phyloP scores from a whole-genome alignment of 768 basidiomycete genomes.

The Russula lepida region DNA sequence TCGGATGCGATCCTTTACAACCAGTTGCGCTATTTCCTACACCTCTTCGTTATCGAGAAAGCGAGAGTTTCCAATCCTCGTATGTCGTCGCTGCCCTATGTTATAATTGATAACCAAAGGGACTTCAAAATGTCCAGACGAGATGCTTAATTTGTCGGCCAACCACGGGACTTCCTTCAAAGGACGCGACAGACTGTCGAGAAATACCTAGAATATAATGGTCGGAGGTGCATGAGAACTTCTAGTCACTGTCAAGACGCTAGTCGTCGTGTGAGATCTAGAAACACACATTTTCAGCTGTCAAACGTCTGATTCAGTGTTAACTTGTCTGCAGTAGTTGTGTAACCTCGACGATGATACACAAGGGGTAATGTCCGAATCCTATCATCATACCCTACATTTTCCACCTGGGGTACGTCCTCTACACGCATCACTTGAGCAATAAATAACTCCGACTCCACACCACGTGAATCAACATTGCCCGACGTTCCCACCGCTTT shows the following conservation, averaged over 20 bases:
- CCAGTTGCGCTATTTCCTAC: conserved; percentile 77
- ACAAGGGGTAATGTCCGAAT: conserved; percentile 45
- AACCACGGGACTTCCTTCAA: conserved; percentile 46
- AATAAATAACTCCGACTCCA: conserved; percentile 68
- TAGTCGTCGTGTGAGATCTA: not conserved
- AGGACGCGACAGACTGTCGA: conserved; percentile 52
- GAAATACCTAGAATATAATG: conserved; percentile 80
- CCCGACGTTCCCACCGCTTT: conserved; percentile 13
- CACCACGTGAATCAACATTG: conserved; percentile 27
- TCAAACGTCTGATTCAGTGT: not conserved
- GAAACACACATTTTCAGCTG: conserved; percentile 6
- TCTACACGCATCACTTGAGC: conserved; percentile 65
- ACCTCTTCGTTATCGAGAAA: conserved; percentile 68
- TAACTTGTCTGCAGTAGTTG: conserved; percentile 35
- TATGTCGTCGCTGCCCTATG: conserved; percentile 32
- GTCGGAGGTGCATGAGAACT: conserved; percentile 47
- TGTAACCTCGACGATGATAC: conserved; percentile 55
- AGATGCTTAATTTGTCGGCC: conserved; percentile 40
- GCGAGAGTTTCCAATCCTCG: conserved; percentile 46
- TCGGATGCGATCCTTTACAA: conserved; percentile 79
- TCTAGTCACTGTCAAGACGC: conserved; percentile 8
- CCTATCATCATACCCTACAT: conserved; percentile 14
- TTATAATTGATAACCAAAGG: not conserved
- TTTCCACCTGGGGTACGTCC: conserved; percentile 28
- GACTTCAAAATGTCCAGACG: conserved; percentile 36